A percentile compares a stretch with the other conserved stretches of the same genome.
Conservation (phyloP, 495 filamentous ascomycete genomes). For the Cetradonia linearis region DNA sequence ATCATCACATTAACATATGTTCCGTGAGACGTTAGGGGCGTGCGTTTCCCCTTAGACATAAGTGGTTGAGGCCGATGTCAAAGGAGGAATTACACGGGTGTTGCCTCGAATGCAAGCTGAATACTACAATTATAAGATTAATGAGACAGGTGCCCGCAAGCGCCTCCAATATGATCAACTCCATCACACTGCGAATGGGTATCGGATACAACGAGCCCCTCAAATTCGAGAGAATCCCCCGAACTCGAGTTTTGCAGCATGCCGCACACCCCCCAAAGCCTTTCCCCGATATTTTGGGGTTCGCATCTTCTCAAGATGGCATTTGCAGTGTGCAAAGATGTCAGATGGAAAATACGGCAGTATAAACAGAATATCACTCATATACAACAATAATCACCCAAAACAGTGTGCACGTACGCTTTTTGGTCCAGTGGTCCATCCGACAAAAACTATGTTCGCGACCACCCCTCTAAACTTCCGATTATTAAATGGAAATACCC, state of each 20-base stretch:
- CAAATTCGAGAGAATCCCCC: not conserved
- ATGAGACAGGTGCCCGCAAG: too few species aligned
- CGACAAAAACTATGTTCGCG: too few species aligned
- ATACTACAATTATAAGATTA: too few species aligned
- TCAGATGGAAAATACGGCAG: too few species aligned
- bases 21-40: not conserved
- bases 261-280: not conserved
- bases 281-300: not conserved
- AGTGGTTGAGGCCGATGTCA: not conserved
- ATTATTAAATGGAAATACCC: too few species aligned
- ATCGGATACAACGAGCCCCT: not conserved
- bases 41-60: not conserved
- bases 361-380: too few species aligned
- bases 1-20: not conserved
- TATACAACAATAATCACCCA: too few species aligned
- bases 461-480: too few species aligned
- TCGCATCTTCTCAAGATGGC: not conserved
- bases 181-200: not conserved
- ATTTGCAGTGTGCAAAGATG: too few species aligned
- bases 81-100: not conserved
- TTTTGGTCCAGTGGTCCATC: too few species aligned
- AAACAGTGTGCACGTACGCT: too few species aligned
- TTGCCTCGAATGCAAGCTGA: not conserved
- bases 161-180: not conserved
- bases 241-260: not conserved